Evolutionary conservation across 306 rosid genomes (phyloP).

Genomic region (Canavalia ensiformis): DNA sequence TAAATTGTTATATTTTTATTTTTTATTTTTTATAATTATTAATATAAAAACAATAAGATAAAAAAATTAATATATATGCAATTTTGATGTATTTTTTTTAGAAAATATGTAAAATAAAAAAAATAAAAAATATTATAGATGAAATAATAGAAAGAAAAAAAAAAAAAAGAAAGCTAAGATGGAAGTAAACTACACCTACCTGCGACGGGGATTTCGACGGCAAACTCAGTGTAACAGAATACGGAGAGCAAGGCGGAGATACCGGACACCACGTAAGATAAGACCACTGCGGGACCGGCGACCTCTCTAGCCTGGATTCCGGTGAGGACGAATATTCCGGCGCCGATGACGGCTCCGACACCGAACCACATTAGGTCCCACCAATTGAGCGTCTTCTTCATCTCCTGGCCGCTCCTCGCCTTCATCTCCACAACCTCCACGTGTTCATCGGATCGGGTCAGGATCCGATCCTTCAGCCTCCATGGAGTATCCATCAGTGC

Average conservation of each 20-base stretch:
- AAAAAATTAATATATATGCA: no score
- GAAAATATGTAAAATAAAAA: no score
- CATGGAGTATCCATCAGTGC: conserved; percentile 64
- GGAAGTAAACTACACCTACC: conserved; percentile 46
- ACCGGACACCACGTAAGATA: conserved; percentile 74
- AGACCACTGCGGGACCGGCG: conserved; percentile 78
- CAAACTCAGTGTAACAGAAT: conserved; percentile 87
- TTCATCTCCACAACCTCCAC: neutral
- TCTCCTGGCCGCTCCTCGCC: neutral
- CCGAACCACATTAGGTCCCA: conserved; percentile 22
- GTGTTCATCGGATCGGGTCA: neutral
- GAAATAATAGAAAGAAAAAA: no score
- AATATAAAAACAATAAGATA: no score
- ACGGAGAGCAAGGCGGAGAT: conserved; percentile 84
- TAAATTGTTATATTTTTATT: no score
- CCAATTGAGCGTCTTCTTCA: conserved; percentile 19
- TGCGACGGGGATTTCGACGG: conserved; percentile 82
- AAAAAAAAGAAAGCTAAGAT: no score
- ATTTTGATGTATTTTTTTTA: no score
- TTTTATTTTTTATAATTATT: no score
- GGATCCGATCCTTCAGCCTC: neutral
- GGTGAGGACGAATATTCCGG: conserved; percentile 71
- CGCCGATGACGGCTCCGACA: conserved; percentile 6
- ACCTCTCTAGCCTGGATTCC: conserved; percentile 56
- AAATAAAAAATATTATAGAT: no score